Base-by-base conservation (phyloP, 257 asterid genomes). In the Nicotiana obtusifolia region DNA sequence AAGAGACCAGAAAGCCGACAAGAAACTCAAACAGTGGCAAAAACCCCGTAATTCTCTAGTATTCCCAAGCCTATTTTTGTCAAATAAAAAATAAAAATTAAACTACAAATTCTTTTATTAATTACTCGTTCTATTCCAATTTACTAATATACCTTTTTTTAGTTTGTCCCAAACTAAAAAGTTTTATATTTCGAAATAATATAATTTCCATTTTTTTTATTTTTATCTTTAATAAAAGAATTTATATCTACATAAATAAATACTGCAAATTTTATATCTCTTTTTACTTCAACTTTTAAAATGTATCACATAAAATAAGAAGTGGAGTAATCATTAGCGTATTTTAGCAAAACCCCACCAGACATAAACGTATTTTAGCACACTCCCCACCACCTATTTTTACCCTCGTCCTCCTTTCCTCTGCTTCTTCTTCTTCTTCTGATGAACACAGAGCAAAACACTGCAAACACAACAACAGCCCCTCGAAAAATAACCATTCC, bases 1-100 rank as follows among this genome's bases (percentile, higher is more conserved):
- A 56, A 56, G 62, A 56, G 62, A 56, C 24, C 62, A 22, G 59
- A 71, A 71, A 73, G 79, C 61, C 79, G 61, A 73, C 78, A 71
- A 44, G 33, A 71, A 71, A 69, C 77, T 69, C 59, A 13, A 10
- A 37, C 61, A 73, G 61, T 73, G 79, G 41, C 79, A 73, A 19
- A n/a, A 13, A 14, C 49, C 22, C 59, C 33, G 41, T 73, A 73
- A 73, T 73, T 47, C 37, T 24, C 22, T 47, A 73, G 61, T 47
- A 24, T 24, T 71, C 22, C 78, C 37, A 71, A 71, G 37, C 37
- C 78, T 71, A 44, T 44, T 47, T 71, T 57, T 71, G 60, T 71
- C 60, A 47, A 47, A 14, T 10, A 61, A 61, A 24, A 47, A 10
- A 24, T 0, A 1, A 17, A 17, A 56, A 17, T 0, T 16, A 17